Conservation (phyloP, 176 grass and related monocot species). For the Oryza meridionalis region DNA sequence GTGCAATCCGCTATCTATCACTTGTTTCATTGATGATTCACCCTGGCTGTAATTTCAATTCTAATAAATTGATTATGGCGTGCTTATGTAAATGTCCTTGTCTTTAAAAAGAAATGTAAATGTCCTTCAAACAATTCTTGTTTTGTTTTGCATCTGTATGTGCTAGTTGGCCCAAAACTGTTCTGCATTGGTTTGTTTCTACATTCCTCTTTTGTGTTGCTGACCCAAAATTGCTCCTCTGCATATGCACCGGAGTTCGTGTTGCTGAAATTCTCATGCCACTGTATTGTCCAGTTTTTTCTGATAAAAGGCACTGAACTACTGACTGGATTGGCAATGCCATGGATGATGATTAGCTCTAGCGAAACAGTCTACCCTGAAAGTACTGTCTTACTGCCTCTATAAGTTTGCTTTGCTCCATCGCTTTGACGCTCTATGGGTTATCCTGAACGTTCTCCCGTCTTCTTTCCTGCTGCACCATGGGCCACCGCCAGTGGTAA, state of each 20-base stretch:
- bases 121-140: not conserved
- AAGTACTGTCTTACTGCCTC: no score
- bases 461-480: not conserved
- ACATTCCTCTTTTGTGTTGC: not conserved
- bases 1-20: not conserved
- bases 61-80: not conserved
- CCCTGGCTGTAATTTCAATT: not conserved
- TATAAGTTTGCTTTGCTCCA: not conserved
- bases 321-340: no score
- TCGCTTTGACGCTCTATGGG: no score
- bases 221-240: not conserved
- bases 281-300: not conserved
- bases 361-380: not conserved
- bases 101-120: not conserved
- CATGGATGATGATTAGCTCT: not conserved
- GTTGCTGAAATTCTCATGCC: no score
- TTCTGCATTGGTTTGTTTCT: not conserved
- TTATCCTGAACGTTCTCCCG: no score
- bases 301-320: not conserved
- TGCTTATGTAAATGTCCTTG: not conserved
- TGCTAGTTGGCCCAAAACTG: not conserved
- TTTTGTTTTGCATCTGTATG: not conserved
- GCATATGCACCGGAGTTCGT: not conserved
- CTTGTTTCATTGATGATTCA: not conserved
- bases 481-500: not conserved